phyloP scores from a whole-genome alignment of 73 alveolate genomes.

The Uronychia setigera region DNA sequence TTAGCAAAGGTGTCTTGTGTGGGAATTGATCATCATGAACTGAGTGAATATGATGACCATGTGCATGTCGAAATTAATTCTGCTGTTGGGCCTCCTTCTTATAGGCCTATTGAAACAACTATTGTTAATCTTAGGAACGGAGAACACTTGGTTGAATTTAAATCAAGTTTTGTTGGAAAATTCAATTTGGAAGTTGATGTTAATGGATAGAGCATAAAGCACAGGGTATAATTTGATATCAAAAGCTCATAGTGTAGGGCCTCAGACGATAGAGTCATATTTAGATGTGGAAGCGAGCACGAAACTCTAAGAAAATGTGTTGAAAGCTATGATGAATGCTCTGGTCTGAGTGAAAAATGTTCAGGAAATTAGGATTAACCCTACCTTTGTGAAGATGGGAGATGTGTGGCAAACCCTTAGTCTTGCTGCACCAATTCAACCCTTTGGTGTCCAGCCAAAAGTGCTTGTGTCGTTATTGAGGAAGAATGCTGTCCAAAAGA shows the following conservation, averaged over 20 bases:
- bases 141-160: background rate
- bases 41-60: background rate
- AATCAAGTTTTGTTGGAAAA: background rate
- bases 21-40: background rate
- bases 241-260: background rate
- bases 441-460: slow-evolving; percentile 5
- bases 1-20: background rate
- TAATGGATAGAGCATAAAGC: background rate
- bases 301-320: background rate
- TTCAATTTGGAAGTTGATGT: background rate
- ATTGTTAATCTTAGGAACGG: background rate
- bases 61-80: background rate
- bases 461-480: background rate
- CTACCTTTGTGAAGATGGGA: background rate
- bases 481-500: background rate
- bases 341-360: background rate
- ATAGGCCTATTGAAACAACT: background rate
- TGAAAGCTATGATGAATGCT: background rate
- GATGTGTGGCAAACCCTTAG: background rate
- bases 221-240: background rate
- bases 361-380: background rate
- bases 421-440: background rate
- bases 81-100: background rate
- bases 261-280: background rate
- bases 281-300: background rate